These are phyloP conservation scores for Logfia minima DNA, from an alignment of 129 eudicot species.

Conservation along the genomic window DNA sequence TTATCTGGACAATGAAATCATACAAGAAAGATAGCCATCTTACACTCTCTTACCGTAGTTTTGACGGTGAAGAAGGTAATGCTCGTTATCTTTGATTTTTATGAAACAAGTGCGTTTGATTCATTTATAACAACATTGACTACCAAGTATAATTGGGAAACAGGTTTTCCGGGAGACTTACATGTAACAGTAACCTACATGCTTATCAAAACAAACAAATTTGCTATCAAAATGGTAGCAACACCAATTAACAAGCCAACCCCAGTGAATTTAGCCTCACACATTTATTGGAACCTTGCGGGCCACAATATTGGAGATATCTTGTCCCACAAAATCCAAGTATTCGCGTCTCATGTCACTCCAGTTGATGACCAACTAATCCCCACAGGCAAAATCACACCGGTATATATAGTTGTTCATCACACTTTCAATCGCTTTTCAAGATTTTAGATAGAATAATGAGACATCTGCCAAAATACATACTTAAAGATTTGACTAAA, in stretches of 20 bases:
- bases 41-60: conserved; percentile 50
- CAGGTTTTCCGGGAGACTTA: conserved; percentile 62
- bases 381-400: conserved; percentile 48
- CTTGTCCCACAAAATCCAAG: conserved; percentile 44
- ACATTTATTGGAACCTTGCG: conserved; percentile 64
- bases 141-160: neutral
- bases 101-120: too few species aligned
- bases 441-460: neutral
- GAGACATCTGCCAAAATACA: too few species aligned
- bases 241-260: conserved; percentile 53
- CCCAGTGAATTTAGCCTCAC: conserved; percentile 62
- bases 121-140: neutral
- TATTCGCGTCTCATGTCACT: conserved; percentile 49
- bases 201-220: conserved; percentile 40
- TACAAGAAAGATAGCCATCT: conserved; percentile 36
- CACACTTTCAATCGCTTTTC: neutral
- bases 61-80: conserved; percentile 46
- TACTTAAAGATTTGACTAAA: too few species aligned
- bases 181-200: conserved; percentile 47
- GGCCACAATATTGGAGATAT: conserved; percentile 55
- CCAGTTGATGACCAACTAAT: conserved; percentile 50
- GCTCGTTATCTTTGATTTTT: too few species aligned
- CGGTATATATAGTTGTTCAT: conserved; percentile 14
- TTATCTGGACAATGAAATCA: conserved; percentile 47
- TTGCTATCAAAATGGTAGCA: conserved; percentile 54